phyloP scores from a whole-genome alignment of 2,329 filamentous ascomycete genomes.

The Pseudocercospora cruenta region DNA sequence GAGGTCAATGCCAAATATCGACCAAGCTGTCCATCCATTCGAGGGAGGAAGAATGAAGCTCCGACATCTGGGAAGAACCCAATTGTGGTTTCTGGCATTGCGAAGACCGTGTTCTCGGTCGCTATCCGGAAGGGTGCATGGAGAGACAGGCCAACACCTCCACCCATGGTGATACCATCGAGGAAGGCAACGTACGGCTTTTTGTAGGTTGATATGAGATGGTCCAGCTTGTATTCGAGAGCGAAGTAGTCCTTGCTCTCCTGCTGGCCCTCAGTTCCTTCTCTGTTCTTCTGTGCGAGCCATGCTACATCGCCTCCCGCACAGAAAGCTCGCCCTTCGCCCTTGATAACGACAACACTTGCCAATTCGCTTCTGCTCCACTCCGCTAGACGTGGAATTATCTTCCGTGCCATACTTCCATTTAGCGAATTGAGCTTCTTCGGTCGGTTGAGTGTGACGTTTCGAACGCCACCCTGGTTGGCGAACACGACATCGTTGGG shows the following conservation, averaged over 20 bases:
- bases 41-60: slow-evolving; percentile 90
- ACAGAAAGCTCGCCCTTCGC: slow-evolving; percentile 84
- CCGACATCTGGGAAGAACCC: slow-evolving; percentile 99
- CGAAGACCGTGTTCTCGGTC: slow-evolving; percentile 91
- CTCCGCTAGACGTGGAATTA: slow-evolving; percentile 83
- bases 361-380: slow-evolving; percentile 95
- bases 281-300: slow-evolving; percentile 73
- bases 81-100: slow-evolving; percentile 98
- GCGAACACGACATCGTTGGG: slow-evolving; percentile 91
- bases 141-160: slow-evolving; percentile 89
- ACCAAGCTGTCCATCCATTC: slow-evolving; percentile 82
- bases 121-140: slow-evolving; percentile 97
- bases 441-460: slow-evolving; percentile 91
- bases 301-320: slow-evolving; percentile 88
- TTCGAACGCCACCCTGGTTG: slow-evolving; percentile 84
- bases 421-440: slow-evolving; percentile 90
- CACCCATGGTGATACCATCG: slow-evolving; percentile 98
- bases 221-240: slow-evolving; percentile 94
- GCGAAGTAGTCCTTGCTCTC: slow-evolving; percentile 84
- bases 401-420: slow-evolving; percentile 93
- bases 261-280: slow-evolving; percentile 70
- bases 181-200: slow-evolving; percentile 96
- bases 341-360: slow-evolving; percentile 90
- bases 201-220: slow-evolving; percentile 87
- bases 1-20: slow-evolving; percentile 94